Base-by-base conservation (phyloP, 106 monocot genomes). In the Dactylorhiza incarnata region DNA sequence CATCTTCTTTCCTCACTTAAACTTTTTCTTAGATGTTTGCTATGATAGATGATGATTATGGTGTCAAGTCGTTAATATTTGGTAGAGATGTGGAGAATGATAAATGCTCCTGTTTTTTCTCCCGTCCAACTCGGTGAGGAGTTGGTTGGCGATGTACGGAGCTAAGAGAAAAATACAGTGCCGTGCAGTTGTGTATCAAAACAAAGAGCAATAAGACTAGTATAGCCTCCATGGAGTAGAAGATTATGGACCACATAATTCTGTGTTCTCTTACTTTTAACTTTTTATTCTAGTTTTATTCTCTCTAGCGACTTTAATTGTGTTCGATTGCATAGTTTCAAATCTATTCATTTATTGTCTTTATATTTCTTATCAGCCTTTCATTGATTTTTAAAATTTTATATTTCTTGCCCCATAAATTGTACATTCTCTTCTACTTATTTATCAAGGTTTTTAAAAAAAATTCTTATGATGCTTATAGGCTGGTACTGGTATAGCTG, bases 401-500 rank as follows among this genome's bases (percentile, higher is more conserved):
- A n/a, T n/a, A n/a, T 45, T 8, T 66, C 26, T 66, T 9, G 24
- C 14, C 22, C 29, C 12, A 63, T 68, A 44, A 52, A 22, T 68
- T 44, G 68, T 14, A 11, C 68, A 68, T 68, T 16, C 43, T 68
- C 15, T 29, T 22, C 14, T 45, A 68, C 45, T 15, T 68, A 37
- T 15, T 58, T 66, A 25, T 12, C 14, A 66, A 2, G 24, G 14
- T 68, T 9, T 66, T 66, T 7, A 5, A 59, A 16, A 5, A 16
- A 59, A 5, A 45, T 69, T 10, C 6, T 53, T 54, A 54, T 55
- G 22, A 16, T 51, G 26, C 67, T 85, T 73, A 26, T 82, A 92
- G 91, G 91, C 91, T 89, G 91, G 91, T 59, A 92, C 91, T 78
- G 91, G 91, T 45, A 92, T 92, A 75, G 91, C 91, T 48, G 88